phyloP scores from a whole-genome alignment of 1,284 basidiomycete genomes.

The Mycena citricolor region DNA sequence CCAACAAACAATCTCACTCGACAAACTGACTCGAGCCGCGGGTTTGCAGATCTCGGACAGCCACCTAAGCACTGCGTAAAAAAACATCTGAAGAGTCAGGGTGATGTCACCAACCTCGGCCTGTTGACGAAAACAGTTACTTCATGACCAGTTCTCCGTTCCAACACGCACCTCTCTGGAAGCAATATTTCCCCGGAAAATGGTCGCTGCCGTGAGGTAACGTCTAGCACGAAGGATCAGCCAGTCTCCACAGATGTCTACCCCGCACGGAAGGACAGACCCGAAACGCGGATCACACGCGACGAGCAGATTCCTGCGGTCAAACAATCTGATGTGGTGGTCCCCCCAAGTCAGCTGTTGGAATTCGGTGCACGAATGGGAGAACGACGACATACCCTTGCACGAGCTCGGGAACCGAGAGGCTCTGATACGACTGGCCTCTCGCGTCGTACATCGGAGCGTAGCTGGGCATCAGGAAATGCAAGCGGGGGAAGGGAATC shows the following conservation, averaged over 20 bases:
- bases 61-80: conserved; percentile 34
- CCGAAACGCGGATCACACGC: conserved; percentile 83
- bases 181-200: conserved; percentile 82
- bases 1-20: conserved; percentile 59
- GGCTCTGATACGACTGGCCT: conserved; percentile 60
- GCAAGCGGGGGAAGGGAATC: conserved; percentile 89
- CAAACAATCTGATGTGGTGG: conserved; percentile 83
- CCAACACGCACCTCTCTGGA: conserved; percentile 70
- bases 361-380: neutral
- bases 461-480: conserved; percentile 89
- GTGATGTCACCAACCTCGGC: conserved; percentile 50
- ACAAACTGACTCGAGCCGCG: conserved; percentile 78
- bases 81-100: neutral
- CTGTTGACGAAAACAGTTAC: conserved; percentile 40
- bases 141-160: conserved; percentile 20
- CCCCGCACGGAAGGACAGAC: conserved; percentile 38
- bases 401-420: conserved; percentile 69
- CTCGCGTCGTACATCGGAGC: conserved; percentile 75
- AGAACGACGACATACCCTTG: conserved; percentile 47
- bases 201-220: conserved; percentile 85
- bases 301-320: conserved; percentile 77
- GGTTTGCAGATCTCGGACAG: conserved; percentile 56
- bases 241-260: conserved; percentile 5
- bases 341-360: conserved; percentile 4
- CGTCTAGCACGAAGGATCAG: conserved; percentile 45